Base-by-base conservation (phyloP, 345 rosid genomes). In the Litchi chinensis region DNA sequence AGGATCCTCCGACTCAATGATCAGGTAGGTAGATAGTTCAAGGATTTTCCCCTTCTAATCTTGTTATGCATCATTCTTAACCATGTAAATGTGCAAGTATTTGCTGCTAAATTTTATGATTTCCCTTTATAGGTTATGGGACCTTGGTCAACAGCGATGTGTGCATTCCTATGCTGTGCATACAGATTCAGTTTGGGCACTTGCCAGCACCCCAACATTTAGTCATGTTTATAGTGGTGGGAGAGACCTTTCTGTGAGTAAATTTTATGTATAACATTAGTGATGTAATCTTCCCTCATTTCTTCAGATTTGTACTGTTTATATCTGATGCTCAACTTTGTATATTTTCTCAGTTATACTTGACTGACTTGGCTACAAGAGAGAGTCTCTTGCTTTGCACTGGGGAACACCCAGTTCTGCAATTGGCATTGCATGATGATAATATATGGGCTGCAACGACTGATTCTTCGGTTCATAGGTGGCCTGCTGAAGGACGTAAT, bases 181-280 rank as follows among this genome's bases (percentile, higher is more conserved):
- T 82, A 97, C 99, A 59, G 98, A 97, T 88, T 97, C 99, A 84
- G 99, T 97, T 68, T 97, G 99, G 99, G 97, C 99, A 37, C 98
- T 97, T 88, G 98, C 99, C 69, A 92, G 98, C 90, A 88, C 93
- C 72, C 90, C 99, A 24, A 81, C 98, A 21, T 94, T 97, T 86
- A 92, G 85, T 88, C 98, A 97, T 78, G 99, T 94, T 83, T 97
- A 97, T 81, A 97, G 99, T 68, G 99, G 99, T 64, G 99, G 99
- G 77, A 92, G 99, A 88, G 99, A 97, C 83, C 90, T 85, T 85
- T 94, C 95, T 85, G 99, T 97, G 79, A 94, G 99, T 90, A 65
- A 40, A 73, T 22, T 70, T 79, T 69, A 24, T 63, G 41, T 43
- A 46, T 46, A 39, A 24, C 66, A 68, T 52, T 52, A 37, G n/a